These are phyloP conservation scores for Scutellaria galericulata DNA, from an alignment of 257 asterid genomes.

Conservation along the genomic window DNA sequence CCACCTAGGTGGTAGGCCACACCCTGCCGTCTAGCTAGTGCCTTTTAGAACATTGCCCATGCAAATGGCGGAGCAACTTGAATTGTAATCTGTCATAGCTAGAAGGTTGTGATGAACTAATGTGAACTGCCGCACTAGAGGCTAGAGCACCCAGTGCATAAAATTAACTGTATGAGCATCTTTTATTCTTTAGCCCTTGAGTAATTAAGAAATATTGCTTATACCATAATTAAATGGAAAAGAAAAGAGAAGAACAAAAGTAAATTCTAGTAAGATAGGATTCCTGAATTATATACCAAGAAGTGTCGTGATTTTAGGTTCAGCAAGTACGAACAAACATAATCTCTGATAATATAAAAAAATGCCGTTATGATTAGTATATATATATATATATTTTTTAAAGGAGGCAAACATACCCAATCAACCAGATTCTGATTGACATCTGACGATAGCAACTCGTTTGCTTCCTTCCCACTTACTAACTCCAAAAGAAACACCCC, in stretches of 20 bases:
- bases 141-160: too few species aligned
- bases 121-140: too few species aligned
- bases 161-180: too few species aligned
- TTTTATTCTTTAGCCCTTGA: too few species aligned
- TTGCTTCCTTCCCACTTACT: slow-evolving; percentile 77
- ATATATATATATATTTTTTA: too few species aligned
- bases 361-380: neutral
- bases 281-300: slow-evolving; percentile 1
- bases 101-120: too few species aligned
- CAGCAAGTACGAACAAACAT: slow-evolving; percentile 6
- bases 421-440: slow-evolving; percentile 66
- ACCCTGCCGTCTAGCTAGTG: too few species aligned
- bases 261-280: neutral
- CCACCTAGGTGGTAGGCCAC: too few species aligned
- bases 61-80: too few species aligned
- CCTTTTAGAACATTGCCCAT: too few species aligned
- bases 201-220: too few species aligned
- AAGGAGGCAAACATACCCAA: slow-evolving; percentile 60
- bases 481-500: slow-evolving; percentile 91
- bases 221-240: neutral
- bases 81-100: too few species aligned
- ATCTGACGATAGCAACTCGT: slow-evolving; percentile 57
- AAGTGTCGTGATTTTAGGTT: neutral
- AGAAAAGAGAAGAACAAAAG: neutral
- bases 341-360: neutral